A percentile compares a stretch with the other conserved stretches of the same genome.
Evolutionary conservation across 2,329 filamentous ascomycete genomes (phyloP).

Genomic region (Epichloe sp.): DNA sequence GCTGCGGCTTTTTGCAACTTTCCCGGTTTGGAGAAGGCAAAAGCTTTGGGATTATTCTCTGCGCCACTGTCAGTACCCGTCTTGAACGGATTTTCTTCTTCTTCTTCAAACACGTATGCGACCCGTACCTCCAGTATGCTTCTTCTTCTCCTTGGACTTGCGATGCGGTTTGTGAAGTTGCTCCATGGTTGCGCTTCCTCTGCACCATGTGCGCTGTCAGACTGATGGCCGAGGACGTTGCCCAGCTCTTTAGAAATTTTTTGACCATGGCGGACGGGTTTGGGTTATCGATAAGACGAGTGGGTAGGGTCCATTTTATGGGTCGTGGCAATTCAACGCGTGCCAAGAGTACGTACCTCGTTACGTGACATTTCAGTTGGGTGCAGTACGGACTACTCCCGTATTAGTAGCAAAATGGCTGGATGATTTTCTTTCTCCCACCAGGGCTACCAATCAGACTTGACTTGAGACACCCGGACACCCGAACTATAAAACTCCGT

Average conservation of each 20-base stretch:
- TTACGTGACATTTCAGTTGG: too few relatives aligned
- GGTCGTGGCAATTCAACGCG: background rate
- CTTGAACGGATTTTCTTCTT: background rate
- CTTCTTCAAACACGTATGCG: too few relatives aligned
- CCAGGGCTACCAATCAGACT: too few relatives aligned
- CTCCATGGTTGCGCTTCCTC: constrained; percentile 42
- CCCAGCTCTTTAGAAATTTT: constrained; percentile 1
- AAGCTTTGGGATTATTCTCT: constrained; percentile 82
- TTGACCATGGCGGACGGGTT: background rate
- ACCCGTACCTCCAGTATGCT: constrained; percentile 40
- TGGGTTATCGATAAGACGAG: constrained; percentile 3
- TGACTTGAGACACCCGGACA: too few relatives aligned
- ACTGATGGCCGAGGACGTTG: background rate
- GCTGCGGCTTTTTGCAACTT: constrained; percentile 64
- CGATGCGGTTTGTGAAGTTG: constrained; percentile 78
- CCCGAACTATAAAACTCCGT: too few relatives aligned
- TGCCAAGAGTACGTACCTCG: background rate
- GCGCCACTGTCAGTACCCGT: constrained; percentile 8
- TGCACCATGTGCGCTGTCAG: constrained; percentile 1
- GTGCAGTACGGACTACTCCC: too few relatives aligned
- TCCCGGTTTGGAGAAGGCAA: constrained; percentile 71
- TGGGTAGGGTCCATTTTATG: background rate
- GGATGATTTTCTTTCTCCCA: too few relatives aligned
- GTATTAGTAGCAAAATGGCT: too few relatives aligned
- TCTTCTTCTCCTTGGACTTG: constrained; percentile 78